Evolutionary conservation across 2,329 filamentous ascomycete species (phyloP).

Genomic region (Calonectria henricotiae): DNA sequence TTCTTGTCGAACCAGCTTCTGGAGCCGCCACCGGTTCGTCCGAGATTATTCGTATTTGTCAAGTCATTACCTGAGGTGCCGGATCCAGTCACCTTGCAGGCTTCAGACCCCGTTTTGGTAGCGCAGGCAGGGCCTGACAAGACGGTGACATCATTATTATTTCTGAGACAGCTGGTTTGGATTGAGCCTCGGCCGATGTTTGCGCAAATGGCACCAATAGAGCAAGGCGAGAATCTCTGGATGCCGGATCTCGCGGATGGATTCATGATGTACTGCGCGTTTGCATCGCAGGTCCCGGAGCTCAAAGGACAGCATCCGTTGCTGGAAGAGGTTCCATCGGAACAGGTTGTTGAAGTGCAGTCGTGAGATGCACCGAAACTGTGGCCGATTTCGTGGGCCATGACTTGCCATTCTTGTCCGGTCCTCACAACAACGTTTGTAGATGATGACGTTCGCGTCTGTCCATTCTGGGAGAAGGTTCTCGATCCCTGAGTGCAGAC

Average conservation of each 20-base stretch:
- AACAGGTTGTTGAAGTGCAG: conserved; percentile 38
- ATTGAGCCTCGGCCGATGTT: conserved; percentile 82
- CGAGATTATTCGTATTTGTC: neutral
- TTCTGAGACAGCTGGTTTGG: conserved; percentile 79
- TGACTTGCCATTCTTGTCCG: conserved; percentile 87
- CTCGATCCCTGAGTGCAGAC: conserved; percentile 74
- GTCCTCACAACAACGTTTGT: conserved; percentile 85
- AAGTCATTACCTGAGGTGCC: neutral
- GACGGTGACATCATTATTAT: conserved; percentile 83
- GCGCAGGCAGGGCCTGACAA: conserved; percentile 74
- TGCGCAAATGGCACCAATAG: conserved; percentile 88
- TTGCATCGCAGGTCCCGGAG: conserved; percentile 77
- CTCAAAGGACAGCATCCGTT: conserved; percentile 80
- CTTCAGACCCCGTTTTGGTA: conserved; percentile 9
- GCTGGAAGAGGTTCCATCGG: conserved; percentile 15
- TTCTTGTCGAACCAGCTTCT: conserved; percentile 18
- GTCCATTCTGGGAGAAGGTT: conserved; percentile 62
- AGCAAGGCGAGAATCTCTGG: conserved; percentile 84
- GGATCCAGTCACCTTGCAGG: conserved; percentile 5
- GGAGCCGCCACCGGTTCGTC: neutral
- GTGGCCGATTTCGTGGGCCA: conserved; percentile 90
- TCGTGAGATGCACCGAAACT: conserved; percentile 46
- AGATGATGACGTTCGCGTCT: conserved; percentile 81
- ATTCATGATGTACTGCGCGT: conserved; percentile 88
- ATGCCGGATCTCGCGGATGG: conserved; percentile 81